Evolutionary conservation across 176 grass and related monocot genomes (phyloP), one percentile per base, ranked within the genome.

Genomic region (Guadua angustifolia): DNA sequence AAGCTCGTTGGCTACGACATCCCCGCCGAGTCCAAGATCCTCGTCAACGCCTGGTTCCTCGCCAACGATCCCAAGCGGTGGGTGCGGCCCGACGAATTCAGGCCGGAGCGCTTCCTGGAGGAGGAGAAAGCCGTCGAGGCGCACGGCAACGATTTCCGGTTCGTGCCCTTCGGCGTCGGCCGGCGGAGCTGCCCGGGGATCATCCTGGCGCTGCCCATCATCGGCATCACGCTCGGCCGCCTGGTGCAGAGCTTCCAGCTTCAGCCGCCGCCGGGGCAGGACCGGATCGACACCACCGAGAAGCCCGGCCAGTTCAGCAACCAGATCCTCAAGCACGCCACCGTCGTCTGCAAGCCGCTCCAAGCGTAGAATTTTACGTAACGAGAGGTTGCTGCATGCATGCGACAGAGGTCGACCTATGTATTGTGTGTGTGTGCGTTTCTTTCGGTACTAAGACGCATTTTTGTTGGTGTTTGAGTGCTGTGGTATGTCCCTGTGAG

Each of bases 261-360:
- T 62, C 89, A 92, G 46, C 93, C 95, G 56, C 87, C 93, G n/a
- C 93, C 89, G 0, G 93, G 93, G 3, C 53, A 47, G 49, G 64
- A 66, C 53, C 73, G 80, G 83, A 26, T 95, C 9, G 95, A 98
- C 80, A 98, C 95, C 82, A 89, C 92, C 38, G 95, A 98, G 91
- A 95, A 92, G 83, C 93, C 93, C 12, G 95, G 95, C 0, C 95
- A 98, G 85, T 98, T 98, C 91, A 98, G 95, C 93, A 94, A 95
- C 87, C 95, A 95, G 82, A 98, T 98, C 71, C 74, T 87, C 56
- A 92, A 90, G 82, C 93, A 98, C 66, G 93, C 91, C 86, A 98
- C 95, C 56, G 49, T 98, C 21, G 91, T 98, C 78, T 98, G 95
- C 91, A 88, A 77, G 89, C 93, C 91, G 3, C 47, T 90, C 73